These are phyloP conservation scores for Cynanchum wilfordii DNA, from an alignment of 257 asterid genomes.

Conservation along the genomic window DNA sequence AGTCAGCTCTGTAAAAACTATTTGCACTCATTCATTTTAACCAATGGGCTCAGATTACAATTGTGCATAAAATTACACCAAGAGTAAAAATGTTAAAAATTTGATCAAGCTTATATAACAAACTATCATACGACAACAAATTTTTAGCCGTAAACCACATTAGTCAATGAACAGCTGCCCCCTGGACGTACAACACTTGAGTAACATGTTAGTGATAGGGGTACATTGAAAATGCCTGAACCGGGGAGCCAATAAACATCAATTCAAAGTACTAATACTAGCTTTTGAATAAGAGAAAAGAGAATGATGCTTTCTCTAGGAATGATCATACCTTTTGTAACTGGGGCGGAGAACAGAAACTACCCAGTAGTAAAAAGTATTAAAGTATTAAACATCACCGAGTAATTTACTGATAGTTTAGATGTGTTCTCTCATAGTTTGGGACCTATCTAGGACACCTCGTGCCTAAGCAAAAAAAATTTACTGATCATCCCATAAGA, in stretches of 20 bases:
- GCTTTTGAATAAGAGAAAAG: neutral
- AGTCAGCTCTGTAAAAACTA: neutral
- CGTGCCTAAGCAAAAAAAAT: no score
- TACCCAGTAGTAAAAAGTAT: no score
- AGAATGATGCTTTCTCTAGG: neutral
- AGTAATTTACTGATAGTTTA: no score
- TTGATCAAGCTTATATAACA: neutral
- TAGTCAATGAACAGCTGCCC: neutral
- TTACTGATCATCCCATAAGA: no score
- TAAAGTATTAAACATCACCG: no score
- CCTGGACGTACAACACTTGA: neutral
- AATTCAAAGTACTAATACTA: neutral
- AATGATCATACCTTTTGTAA: neutral
- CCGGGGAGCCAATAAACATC: neutral
- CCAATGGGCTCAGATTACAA: neutral
- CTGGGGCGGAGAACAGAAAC: neutral
- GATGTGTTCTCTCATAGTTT: no score
- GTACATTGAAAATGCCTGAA: neutral
- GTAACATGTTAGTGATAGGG: neutral
- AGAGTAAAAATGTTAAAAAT: no score
- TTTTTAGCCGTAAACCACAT: neutral
- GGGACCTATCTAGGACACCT: no score
- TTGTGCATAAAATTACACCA: neutral
- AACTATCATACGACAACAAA: neutral
- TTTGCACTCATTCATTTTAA: no score